These are phyloP conservation scores for Coprinopsis marcescibilis DNA, from an alignment of 768 basidiomycete genomes.

Conservation along the genomic window DNA sequence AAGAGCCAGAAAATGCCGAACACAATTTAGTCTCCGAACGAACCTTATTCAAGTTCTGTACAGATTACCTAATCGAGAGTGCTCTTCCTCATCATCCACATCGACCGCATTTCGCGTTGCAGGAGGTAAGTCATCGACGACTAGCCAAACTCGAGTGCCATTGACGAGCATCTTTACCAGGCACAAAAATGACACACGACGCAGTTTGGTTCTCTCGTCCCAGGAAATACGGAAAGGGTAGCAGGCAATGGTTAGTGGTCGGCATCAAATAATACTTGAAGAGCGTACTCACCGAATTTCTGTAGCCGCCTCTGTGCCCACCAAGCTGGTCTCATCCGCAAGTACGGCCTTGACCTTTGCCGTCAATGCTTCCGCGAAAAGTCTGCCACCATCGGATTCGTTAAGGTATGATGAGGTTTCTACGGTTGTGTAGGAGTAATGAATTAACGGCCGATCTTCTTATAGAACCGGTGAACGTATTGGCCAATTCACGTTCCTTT, in stretches of 20 bases:
- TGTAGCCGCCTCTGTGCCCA: constrained; percentile 90
- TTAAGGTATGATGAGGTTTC: constrained; percentile 57
- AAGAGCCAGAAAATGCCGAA: constrained; percentile 6
- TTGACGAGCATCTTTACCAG: neutral
- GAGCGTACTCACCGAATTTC: constrained; percentile 6
- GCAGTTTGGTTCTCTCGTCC: constrained; percentile 97
- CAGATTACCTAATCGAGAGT: constrained; percentile 31
- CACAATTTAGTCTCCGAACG: constrained; percentile 19
- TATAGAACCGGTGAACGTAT: constrained; percentile 24
- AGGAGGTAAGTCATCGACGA: constrained; percentile 4
- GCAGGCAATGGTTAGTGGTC: constrained; percentile 79
- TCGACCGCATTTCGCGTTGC: constrained; percentile 15
- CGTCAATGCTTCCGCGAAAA: constrained; percentile 99
- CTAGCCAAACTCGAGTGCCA: neutral
- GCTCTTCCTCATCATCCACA: constrained; percentile 13
- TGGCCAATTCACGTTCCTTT: neutral
- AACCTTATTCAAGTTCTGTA: constrained; percentile 34
- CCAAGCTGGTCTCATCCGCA: constrained; percentile 96
- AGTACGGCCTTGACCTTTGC: constrained; percentile 95
- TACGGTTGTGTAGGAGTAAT: neutral
- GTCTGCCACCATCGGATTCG: constrained; percentile 87
- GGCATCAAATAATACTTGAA: neutral
- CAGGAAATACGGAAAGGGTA: constrained; percentile 92
- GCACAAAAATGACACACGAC: constrained; percentile 88
- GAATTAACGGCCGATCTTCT: neutral